Base-by-base conservation (phyloP, 257 asterid genomes). In the Coffea eugenioides region DNA sequence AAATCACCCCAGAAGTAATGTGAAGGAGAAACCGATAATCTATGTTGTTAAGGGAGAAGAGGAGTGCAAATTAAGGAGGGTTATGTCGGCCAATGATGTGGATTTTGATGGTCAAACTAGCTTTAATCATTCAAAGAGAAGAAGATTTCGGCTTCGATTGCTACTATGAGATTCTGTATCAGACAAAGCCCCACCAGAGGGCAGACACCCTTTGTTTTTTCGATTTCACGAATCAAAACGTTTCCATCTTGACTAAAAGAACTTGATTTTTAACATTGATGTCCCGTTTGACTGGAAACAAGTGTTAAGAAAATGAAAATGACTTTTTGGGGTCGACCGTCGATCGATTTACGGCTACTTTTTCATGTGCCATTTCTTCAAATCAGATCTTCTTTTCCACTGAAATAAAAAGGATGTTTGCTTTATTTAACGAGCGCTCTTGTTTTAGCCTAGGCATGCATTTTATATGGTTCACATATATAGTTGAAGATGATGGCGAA, bases 1-100 rank as follows among this genome's bases (percentile, higher is more conserved):
- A 13, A 65, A 65, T 65, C 34, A 64, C 68, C 68, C 2, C 8
- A 39, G 41, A 1, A 62, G 0, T 45, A 52, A 10, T 16, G 27
- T 21, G 64, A 23, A 56, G 23, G n/a, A 64, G 48, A 80, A 71
- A 83, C 25, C 69, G 16, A 67, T 21, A 82, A 74, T 76, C 66
- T 54, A 76, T 77, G 80, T 14, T 31, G 77, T 27, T 25, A 46
- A 8, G 57, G 27, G 52, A n/a, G 76, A 76, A 84, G 31, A n/a
- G 39, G 61, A 73, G 77, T 62, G 71, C 45, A 45, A 52, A 39
- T 39, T 39, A 39, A 12, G 43, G 52, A 76, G 69, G 80, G 75
- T 56, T 13, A 62, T 88, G 91, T 84, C 91, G 90, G 91, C 90
- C 86, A 79, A 70, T 77, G 69, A 70, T 41, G 72, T 68, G 69